These are phyloP conservation scores for Teunomyces cretensis DNA, from an alignment of 805 yeast species.

Conservation along the genomic window DNA sequence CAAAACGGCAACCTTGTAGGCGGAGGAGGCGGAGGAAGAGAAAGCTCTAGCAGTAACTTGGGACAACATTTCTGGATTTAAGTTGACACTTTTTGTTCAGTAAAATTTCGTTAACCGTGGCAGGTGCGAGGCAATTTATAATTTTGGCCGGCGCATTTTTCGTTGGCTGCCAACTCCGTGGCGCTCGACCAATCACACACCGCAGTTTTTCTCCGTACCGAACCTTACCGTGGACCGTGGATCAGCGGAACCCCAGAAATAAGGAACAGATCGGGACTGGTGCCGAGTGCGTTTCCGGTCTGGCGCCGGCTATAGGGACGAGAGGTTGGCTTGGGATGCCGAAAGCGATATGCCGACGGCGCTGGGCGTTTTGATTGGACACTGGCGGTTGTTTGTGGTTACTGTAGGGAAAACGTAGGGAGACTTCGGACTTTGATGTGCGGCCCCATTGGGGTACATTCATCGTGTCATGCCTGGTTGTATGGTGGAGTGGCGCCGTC, in stretches of 20 bases:
- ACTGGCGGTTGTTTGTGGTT: too few relatives aligned
- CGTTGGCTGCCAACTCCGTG: constrained; percentile 2
- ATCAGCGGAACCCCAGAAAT: constrained; percentile 2
- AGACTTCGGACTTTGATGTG: too few relatives aligned
- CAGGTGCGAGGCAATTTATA: neutral
- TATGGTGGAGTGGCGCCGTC: too few relatives aligned
- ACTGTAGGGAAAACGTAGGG: too few relatives aligned
- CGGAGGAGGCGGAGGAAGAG: constrained; percentile 62
- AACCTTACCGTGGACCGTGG: constrained; percentile 2
- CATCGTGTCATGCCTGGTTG: too few relatives aligned
- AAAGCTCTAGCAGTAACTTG: constrained; percentile 61
- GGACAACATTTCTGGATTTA: constrained; percentile 51
- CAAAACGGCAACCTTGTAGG: constrained; percentile 72
- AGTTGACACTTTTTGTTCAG: neutral
- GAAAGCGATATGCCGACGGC: too few relatives aligned
- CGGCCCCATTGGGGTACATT: too few relatives aligned
- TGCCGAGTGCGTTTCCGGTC: too few relatives aligned
- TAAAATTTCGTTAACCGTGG: neutral
- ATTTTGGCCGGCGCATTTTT: neutral
- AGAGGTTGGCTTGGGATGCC: too few relatives aligned
- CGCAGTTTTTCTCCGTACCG: constrained; percentile 1
- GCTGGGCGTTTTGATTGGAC: too few relatives aligned
- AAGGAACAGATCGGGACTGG: constrained; percentile 2
- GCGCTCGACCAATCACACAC: constrained; percentile 1
- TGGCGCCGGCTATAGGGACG: too few relatives aligned